phyloP scores from a whole-genome alignment of 192 early-diverging fungal species.

The Mortierella antarctica region DNA sequence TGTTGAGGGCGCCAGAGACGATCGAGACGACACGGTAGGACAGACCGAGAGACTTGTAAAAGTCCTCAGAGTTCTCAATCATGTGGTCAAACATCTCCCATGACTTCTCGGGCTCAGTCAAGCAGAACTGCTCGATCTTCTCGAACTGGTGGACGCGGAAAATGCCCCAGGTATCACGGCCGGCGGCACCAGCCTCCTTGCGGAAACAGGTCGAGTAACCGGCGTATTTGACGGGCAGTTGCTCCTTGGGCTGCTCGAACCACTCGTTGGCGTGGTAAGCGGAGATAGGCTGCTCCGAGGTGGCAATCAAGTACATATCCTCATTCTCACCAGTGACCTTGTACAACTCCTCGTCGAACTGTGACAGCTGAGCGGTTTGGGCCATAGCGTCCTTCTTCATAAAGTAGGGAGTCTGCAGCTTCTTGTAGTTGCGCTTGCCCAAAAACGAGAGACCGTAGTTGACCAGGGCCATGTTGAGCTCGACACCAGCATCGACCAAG shows the following conservation, averaged over 20 bases:
- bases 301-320: slow-evolving; percentile 98
- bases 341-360: slow-evolving; percentile 99
- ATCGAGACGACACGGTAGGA: slow-evolving; percentile 96
- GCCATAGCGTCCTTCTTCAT: slow-evolving; percentile 98
- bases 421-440: slow-evolving; percentile 82
- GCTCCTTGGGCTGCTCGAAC: slow-evolving; percentile 91
- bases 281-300: slow-evolving; percentile 98
- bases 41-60: slow-evolving; percentile 94
- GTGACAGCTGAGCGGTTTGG: slow-evolving; percentile 96
- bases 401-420: slow-evolving; percentile 98
- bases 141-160: slow-evolving; percentile 99
- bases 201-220: slow-evolving; percentile 99
- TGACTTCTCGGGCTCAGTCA: slow-evolving; percentile 96
- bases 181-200: slow-evolving; percentile 98
- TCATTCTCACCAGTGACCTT: slow-evolving; percentile 85
- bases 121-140: slow-evolving; percentile 98
- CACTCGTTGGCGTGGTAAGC: slow-evolving; percentile 96
- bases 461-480: slow-evolving; percentile 96
- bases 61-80: slow-evolving; percentile 91
- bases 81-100: slow-evolving; percentile 99
- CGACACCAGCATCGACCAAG: slow-evolving; percentile 93
- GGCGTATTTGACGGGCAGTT: slow-evolving; percentile 94
- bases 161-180: slow-evolving; percentile 98
- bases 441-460: slow-evolving; percentile 97
- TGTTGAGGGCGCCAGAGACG: slow-evolving; percentile 97